A percentile compares a stretch with the other conserved stretches of the same genome.
phyloP scores from a whole-genome alignment of 768 basidiomycete species.

The Mrakia blollopis region DNA sequence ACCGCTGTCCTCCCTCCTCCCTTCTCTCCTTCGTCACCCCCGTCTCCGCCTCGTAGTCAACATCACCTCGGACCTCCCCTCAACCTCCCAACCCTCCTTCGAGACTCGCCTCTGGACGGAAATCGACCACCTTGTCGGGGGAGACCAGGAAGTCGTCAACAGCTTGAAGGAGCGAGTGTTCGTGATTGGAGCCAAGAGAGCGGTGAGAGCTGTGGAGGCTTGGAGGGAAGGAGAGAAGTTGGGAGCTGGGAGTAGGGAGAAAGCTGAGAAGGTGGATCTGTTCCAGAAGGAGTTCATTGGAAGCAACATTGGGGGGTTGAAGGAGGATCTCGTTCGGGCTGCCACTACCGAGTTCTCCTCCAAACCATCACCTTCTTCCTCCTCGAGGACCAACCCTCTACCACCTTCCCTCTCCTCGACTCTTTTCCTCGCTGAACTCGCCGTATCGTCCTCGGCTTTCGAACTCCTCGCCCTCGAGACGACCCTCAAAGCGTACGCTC shows the following conservation, averaged over 20 bases:
- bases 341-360: background rate
- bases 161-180: conserved; percentile 1
- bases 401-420: background rate
- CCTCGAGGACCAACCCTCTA: background rate
- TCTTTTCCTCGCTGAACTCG: conserved; percentile 12
- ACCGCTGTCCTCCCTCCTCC: conserved; percentile 10
- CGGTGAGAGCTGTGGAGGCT: background rate
- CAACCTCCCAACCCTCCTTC: background rate
- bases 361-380: background rate
- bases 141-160: conserved; percentile 1
- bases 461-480: conserved; percentile 3
- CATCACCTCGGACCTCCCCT: background rate
- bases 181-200: conserved; percentile 4
- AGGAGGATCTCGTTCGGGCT: conserved; percentile 5
- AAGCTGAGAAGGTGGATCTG: conserved; percentile 9
- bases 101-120: conserved; percentile 10
- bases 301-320: conserved; percentile 4
- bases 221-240: background rate
- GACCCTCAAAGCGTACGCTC: background rate
- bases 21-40: conserved; percentile 19
- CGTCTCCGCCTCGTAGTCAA: conserved; percentile 20
- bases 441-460: background rate
- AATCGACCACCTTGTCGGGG: conserved; percentile 12
- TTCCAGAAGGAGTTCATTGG: conserved; percentile 18
- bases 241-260: background rate